These are phyloP conservation scores for Oenanthe javanica DNA, from an alignment of 140 eudicot genomes.

Conservation along the genomic window DNA sequence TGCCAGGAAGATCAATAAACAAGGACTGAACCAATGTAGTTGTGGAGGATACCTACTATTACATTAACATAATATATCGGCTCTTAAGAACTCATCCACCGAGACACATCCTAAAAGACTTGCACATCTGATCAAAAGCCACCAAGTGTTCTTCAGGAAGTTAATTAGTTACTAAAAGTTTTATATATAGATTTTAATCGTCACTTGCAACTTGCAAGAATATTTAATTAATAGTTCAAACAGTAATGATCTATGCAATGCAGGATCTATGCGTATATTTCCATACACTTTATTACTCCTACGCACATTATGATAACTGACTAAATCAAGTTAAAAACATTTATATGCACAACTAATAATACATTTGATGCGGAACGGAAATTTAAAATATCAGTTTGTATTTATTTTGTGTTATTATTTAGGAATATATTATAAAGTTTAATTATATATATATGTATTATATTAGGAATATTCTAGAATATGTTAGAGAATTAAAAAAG, in stretches of 20 bases:
- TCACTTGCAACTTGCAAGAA: not conserved
- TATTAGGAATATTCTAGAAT: too few relatives aligned
- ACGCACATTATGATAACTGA: too few relatives aligned
- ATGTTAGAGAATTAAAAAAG: too few relatives aligned
- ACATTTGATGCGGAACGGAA: not conserved
- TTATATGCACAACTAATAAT: not conserved
- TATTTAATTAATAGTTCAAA: not conserved
- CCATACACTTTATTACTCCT: too few relatives aligned
- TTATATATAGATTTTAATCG: not conserved
- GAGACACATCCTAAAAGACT: not conserved
- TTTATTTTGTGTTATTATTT: too few relatives aligned
- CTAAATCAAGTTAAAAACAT: not conserved
- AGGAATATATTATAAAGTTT: too few relatives aligned
- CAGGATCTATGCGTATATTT: not conserved
- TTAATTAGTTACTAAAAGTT: not conserved
- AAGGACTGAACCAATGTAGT: not conserved
- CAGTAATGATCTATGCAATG: not conserved
- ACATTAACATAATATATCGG: not conserved
- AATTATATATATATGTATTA: too few relatives aligned
- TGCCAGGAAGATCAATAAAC: not conserved
- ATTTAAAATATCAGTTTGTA: too few relatives aligned
- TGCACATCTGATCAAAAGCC: not conserved
- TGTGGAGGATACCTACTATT: not conserved
- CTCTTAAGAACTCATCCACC: not conserved
- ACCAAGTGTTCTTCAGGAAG: not conserved